Evolutionary conservation across 148 eudicot genomes (phyloP).

Genomic region (Talinum fruticosum): DNA sequence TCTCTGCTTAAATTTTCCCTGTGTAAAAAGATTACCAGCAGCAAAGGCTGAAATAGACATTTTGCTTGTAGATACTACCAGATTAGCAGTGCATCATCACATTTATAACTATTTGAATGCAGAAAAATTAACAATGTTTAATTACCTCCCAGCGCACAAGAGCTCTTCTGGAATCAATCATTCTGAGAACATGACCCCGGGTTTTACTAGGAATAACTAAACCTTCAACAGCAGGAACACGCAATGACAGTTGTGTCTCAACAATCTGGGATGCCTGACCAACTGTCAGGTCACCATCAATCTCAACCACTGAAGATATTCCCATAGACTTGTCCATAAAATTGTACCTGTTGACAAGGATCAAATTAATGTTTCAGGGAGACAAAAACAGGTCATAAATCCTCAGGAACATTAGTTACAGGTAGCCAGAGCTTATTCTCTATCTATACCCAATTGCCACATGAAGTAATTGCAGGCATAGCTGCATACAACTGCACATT

Average conservation of each 20-base stretch:
- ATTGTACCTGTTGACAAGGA: slow-evolving; percentile 56
- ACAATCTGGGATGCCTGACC: slow-evolving; percentile 52
- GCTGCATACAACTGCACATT: background rate
- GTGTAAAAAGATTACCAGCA: background rate
- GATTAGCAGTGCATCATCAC: background rate
- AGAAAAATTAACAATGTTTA: background rate
- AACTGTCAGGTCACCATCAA: slow-evolving; percentile 40
- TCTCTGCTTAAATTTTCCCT: background rate
- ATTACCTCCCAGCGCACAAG: slow-evolving; percentile 97
- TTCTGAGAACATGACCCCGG: slow-evolving; percentile 69
- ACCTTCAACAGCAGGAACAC: slow-evolving; percentile 77
- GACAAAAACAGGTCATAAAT: background rate
- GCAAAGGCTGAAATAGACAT: background rate
- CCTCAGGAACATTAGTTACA: background rate
- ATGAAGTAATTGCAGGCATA: background rate
- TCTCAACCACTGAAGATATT: slow-evolving; percentile 66
- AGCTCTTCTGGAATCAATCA: slow-evolving; percentile 57
- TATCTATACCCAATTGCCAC: background rate
- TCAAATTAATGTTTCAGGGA: background rate
- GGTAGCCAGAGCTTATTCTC: background rate
- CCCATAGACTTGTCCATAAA: slow-evolving; percentile 88
- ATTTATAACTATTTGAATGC: background rate
- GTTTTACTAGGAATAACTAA: slow-evolving; percentile 66
- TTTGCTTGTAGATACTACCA: background rate
- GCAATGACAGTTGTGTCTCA: slow-evolving; percentile 55